A percentile compares a stretch with the other conserved stretches of the same genome.
phyloP scores from a whole-genome alignment of 2,329 filamentous ascomycete species.

The Penicillium sp. region DNA sequence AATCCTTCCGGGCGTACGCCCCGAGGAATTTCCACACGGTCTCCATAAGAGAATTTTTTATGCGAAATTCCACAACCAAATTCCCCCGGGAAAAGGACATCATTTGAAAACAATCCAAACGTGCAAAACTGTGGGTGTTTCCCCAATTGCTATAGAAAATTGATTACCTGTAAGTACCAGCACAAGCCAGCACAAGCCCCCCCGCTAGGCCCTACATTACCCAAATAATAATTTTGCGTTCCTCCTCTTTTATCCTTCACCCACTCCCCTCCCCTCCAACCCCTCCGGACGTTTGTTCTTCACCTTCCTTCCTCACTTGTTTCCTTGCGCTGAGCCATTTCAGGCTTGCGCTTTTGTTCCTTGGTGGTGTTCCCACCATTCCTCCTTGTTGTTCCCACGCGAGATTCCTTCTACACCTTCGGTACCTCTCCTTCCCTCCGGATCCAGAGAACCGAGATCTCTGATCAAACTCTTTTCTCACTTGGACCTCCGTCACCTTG shows the following conservation, averaged over 20 bases:
- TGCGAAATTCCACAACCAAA: constrained; percentile 10
- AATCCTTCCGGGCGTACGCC: constrained; percentile 15
- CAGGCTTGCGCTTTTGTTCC: constrained; percentile 5
- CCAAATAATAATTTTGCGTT: constrained; percentile 28
- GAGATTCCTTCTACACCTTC: constrained; percentile 18
- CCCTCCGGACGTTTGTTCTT: constrained; percentile 16
- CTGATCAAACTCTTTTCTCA: constrained; percentile 7
- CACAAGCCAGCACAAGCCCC: not conserved
- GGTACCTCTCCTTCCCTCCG: constrained; percentile 16
- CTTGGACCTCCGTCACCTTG: constrained; percentile 16
- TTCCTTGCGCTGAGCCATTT: not conserved
- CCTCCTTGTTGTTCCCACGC: constrained; percentile 9
- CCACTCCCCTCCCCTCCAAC: constrained; percentile 15
- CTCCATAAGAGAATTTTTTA: constrained; percentile 18
- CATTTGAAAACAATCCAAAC: not conserved
- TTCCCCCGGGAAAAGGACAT: not conserved
- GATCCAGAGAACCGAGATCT: constrained; percentile 6
- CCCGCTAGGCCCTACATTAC: constrained; percentile 21
- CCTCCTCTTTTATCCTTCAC: constrained; percentile 14
- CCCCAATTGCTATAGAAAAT: not conserved
- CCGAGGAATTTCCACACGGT: constrained; percentile 15
- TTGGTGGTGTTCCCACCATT: constrained; percentile 18
- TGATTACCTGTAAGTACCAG: constrained; percentile 10
- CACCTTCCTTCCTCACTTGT: constrained; percentile 15
- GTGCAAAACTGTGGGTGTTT: not conserved